Percentiles rank a stretch among this genome's conserved stretches.
Evolutionary conservation across 2,329 filamentous ascomycete species (phyloP).

Genomic region (Teratosphaeriaceae sp.): DNA sequence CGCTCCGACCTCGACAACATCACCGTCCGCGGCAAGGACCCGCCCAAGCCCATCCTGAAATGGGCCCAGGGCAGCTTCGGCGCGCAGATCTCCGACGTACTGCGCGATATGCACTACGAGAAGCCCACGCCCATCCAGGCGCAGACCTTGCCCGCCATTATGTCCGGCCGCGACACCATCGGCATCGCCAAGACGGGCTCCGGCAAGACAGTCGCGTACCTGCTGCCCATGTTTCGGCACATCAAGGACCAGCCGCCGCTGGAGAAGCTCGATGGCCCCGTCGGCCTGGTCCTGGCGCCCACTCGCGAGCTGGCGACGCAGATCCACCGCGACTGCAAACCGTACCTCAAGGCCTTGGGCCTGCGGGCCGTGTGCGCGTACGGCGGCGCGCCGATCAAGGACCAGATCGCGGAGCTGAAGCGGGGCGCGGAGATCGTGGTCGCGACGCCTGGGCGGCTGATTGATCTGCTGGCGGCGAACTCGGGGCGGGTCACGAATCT

Average conservation of each 20-base stretch:
- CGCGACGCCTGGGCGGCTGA: conserved; percentile 90
- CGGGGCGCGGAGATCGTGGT: conserved; percentile 92
- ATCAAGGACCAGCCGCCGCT: conserved; percentile 88
- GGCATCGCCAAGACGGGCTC: conserved; percentile 97
- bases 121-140: conserved; percentile 90
- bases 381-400: conserved; percentile 90
- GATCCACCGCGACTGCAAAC: conserved; percentile 90
- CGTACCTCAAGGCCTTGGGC: conserved; percentile 80
- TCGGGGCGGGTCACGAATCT: conserved; percentile 91
- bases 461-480: conserved; percentile 89
- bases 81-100: conserved; percentile 77
- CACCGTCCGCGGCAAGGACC: conserved; percentile 80
- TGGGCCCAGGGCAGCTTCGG: conserved; percentile 95
- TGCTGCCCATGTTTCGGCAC: conserved; percentile 95
- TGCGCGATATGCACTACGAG: conserved; percentile 74
- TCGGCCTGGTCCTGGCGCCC: conserved; percentile 85
- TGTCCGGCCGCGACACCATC: conserved; percentile 93
- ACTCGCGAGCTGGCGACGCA: conserved; percentile 91
- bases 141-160: conserved; percentile 88
- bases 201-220: conserved; percentile 92
- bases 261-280: conserved; percentile 76
- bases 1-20: conserved; percentile 89
- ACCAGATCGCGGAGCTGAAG: conserved; percentile 95
- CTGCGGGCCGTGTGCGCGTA: conserved; percentile 88
- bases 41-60: conserved; percentile 90